These are phyloP conservation scores for Houttuynia cordata DNA, from an alignment of 164 flowering plant species.

Conservation along the genomic window DNA sequence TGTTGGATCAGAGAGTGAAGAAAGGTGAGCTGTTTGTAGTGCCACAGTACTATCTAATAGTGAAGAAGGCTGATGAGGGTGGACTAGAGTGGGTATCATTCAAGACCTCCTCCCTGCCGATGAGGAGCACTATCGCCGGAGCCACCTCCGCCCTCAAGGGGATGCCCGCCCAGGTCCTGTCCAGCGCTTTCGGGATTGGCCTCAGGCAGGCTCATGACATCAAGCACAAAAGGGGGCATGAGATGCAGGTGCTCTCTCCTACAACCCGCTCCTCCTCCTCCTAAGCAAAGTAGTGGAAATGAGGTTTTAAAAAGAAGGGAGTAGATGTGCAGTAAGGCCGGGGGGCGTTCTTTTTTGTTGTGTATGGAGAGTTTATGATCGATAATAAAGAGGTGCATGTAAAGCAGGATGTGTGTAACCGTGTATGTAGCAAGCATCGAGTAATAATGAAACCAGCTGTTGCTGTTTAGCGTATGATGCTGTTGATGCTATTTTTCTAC, in stretches of 20 bases:
- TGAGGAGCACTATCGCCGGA: slow-evolving; percentile 23
- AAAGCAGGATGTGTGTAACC: neutral
- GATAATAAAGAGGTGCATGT: neutral
- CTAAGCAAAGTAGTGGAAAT: too few relatives aligned
- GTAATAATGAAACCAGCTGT: too few relatives aligned
- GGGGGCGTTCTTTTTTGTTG: neutral
- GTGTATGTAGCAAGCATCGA: too few relatives aligned
- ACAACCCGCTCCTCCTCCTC: neutral
- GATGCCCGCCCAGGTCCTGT: slow-evolving; percentile 24
- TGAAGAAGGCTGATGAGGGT: slow-evolving; percentile 14
- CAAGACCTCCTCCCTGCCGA: slow-evolving; percentile 23
- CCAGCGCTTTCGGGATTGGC: slow-evolving; percentile 20
- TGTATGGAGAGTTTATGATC: neutral
- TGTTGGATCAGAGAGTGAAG: slow-evolving; percentile 22
- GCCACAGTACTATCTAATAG: slow-evolving; percentile 24
- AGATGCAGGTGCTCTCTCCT: slow-evolving; percentile 19
- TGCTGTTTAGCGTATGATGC: too few relatives aligned
- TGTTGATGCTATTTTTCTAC: too few relatives aligned
- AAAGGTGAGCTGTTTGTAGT: slow-evolving; percentile 26
- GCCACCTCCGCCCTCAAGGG: slow-evolving; percentile 26
- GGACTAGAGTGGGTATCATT: slow-evolving; percentile 28
- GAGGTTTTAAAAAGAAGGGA: too few relatives aligned
- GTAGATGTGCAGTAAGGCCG: neutral
- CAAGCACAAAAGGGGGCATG: slow-evolving; percentile 21
- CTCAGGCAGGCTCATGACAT: slow-evolving; percentile 21